These are phyloP conservation scores for Beauveria sp. DNA, from an alignment of 2,329 filamentous ascomycete genomes.

Conservation along the genomic window DNA sequence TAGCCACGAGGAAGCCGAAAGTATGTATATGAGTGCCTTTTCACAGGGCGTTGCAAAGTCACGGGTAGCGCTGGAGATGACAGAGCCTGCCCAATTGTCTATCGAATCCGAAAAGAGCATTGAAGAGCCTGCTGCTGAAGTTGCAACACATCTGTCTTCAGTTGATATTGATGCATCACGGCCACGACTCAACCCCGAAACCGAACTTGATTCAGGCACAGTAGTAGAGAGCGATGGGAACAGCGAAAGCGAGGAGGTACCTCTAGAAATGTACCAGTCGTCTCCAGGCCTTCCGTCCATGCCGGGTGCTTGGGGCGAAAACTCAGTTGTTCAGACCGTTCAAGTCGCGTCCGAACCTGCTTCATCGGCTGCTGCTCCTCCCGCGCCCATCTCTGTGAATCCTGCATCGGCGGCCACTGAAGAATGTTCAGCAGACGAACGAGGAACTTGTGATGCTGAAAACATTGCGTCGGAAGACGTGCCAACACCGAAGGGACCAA, in stretches of 20 bases:
- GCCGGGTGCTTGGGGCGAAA: slow-evolving; percentile 46
- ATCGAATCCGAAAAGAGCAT: neutral
- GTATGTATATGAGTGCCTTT: slow-evolving; percentile 77
- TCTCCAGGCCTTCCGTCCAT: slow-evolving; percentile 24
- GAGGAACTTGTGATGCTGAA: neutral
- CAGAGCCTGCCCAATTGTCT: neutral
- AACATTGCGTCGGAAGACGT: slow-evolving; percentile 30
- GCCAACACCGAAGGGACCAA: slow-evolving; percentile 44
- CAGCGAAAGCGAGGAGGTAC: neutral
- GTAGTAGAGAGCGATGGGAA: neutral
- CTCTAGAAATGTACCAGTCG: neutral
- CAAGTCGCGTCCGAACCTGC: slow-evolving; percentile 11
- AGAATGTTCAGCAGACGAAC: neutral
- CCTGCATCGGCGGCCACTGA: neutral
- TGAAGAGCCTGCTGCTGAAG: neutral
- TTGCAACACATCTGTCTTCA: no score
- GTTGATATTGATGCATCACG: neutral
- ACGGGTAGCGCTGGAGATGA: neutral
- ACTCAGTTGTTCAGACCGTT: slow-evolving; percentile 15
- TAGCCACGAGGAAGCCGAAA: slow-evolving; percentile 73
- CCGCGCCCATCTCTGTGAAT: neutral
- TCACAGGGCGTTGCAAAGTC: slow-evolving; percentile 35
- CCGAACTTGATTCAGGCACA: neutral
- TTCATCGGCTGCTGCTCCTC: slow-evolving; percentile 4
- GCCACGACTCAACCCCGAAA: neutral